A percentile compares a stretch with the other conserved stretches of the same genome.
These are phyloP conservation scores for Penicillium frequentans DNA, from an alignment of 2,329 filamentous ascomycete genomes.

Conservation along the genomic window DNA sequence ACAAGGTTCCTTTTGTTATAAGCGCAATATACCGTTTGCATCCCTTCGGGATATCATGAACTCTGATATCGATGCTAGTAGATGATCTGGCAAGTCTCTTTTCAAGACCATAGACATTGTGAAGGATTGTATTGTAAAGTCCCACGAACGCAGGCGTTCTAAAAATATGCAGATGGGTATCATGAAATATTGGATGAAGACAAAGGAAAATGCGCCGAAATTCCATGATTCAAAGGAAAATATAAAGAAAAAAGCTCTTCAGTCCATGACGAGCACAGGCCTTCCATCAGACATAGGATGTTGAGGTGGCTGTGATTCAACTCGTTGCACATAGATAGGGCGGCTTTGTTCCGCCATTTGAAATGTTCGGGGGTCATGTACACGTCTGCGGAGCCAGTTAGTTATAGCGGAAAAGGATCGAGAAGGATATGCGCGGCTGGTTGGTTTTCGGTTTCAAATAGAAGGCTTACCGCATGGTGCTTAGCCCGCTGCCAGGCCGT, in stretches of 20 bases:
- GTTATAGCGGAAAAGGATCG: background rate
- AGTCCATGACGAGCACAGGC: conserved; percentile 32
- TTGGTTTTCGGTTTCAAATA: background rate
- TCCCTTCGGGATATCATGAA: background rate
- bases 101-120: background rate
- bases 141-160: conserved; percentile 8
- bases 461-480: conserved; percentile 21
- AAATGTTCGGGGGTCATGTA: conserved; percentile 18
- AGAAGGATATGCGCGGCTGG: background rate
- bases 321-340: conserved; percentile 24
- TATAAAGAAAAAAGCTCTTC: background rate
- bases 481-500: conserved; percentile 16
- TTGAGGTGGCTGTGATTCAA: conserved; percentile 18
- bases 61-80: too few species aligned
- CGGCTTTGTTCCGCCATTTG: conserved; percentile 22
- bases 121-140: background rate
- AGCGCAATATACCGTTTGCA: conserved; percentile 3
- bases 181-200: conserved; percentile 10
- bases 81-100: background rate
- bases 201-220: conserved; percentile 4
- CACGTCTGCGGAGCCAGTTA: conserved; percentile 11
- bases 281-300: conserved; percentile 22
- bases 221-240: conserved; percentile 2
- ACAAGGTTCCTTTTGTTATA: background rate
- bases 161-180: conserved; percentile 25